Base-by-base conservation (phyloP, 2,329 filamentous ascomycete genomes). In the Ceratocystiopsis brevicomis region DNA sequence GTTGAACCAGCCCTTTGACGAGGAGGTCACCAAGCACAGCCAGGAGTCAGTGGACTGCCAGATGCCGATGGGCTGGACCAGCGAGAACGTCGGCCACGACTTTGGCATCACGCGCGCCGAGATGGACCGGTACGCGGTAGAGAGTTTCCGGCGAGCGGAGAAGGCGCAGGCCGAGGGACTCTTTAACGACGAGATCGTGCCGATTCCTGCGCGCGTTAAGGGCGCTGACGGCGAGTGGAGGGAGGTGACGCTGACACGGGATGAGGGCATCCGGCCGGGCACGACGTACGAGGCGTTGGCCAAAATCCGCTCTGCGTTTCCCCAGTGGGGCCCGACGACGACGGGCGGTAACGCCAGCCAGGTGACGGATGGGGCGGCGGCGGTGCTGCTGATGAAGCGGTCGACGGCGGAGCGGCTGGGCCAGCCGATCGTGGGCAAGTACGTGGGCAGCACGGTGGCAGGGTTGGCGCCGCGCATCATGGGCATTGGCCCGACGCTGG, bases 11-110 rank as follows among this genome's bases (percentile, higher is more conserved):
- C 78, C 81, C 4, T 90, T 95, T 62, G 78, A 85, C 59, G 76
- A 80, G 50, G 76, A 79, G 49, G 76, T 96, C 47, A 65, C 83
- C 39, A 59, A 65, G 52, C 65, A 69, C 55, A 81, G 71, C 63
- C 80, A 85, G 58, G 84, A 95, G 57, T 73, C 85, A 0, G 62
- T 62, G 39, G 88, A 96, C 64, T 90, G 86, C 69, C 75, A 88
- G 75, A 75, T 86, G 69, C 82, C 88, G 51, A 98, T 98, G 90
- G 90, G 90, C 18, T 92, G 93, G 74, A 98, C 90, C 3, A 88
- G 81, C 47, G 90, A 98, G 68, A 96, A 96, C 58, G 86, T 98
- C 25, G 85, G 80, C 53, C 76, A 76, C 40, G 90, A 96, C 64
- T 96, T 96, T 61, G 74, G 80, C 57, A 78, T 98, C 57, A 65